These are phyloP conservation scores for Bruguiera gymnorhiza DNA, from an alignment of 345 rosid species.

Conservation along the genomic window DNA sequence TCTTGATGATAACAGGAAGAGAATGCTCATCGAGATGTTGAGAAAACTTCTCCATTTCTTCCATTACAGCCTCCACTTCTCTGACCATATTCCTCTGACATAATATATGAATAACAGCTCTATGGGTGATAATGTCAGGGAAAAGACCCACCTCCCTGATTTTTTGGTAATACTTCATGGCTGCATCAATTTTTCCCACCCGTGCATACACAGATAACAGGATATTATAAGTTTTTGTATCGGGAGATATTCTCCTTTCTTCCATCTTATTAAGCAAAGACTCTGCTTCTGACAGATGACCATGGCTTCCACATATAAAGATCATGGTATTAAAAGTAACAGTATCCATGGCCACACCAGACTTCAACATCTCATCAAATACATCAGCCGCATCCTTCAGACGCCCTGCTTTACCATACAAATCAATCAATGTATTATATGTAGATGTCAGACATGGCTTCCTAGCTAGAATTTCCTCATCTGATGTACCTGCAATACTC, in stretches of 20 bases:
- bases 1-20: conserved; percentile 63
- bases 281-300: conserved; percentile 73
- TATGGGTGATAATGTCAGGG: conserved; percentile 68
- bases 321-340: conserved; percentile 90
- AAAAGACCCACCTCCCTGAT: conserved; percentile 71
- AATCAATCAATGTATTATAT: conserved; percentile 75
- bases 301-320: conserved; percentile 75
- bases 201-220: conserved; percentile 69
- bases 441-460: conserved; percentile 72
- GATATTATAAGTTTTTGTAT: conserved; percentile 77
- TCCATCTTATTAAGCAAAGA: conserved; percentile 72
- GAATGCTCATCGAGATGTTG: conserved; percentile 64
- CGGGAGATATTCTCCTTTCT: conserved; percentile 57
- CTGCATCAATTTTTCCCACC: conserved; percentile 63
- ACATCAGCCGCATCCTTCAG: conserved; percentile 72
- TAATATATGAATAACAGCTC: conserved; percentile 70
- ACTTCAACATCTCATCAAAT: conserved; percentile 73
- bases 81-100: conserved; percentile 63
- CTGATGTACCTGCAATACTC: conserved; percentile 24
- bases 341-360: conserved; percentile 69
- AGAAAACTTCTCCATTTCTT: conserved; percentile 54
- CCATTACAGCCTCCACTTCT: conserved; percentile 60
- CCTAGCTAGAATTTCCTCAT: conserved; percentile 33
- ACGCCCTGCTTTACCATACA: conserved; percentile 90
- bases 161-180: conserved; percentile 53